Conservation (phyloP, 176 grass and related monocot species). For the Olyra latifolia region DNA sequence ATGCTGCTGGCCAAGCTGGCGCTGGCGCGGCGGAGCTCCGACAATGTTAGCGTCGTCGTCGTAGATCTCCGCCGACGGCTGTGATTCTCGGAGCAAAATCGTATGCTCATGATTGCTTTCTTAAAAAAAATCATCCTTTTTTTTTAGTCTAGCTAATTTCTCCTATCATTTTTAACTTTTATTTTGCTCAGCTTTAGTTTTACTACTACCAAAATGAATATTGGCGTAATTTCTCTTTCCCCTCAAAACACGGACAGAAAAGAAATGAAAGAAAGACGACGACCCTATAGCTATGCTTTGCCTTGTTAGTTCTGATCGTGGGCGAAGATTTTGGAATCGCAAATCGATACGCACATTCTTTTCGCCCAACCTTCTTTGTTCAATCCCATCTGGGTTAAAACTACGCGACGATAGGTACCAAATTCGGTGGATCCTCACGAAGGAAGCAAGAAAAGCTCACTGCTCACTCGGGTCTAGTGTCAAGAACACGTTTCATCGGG, state of each 20-base stretch:
- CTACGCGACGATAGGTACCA: not conserved
- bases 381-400: not conserved
- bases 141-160: conserved; percentile 12
- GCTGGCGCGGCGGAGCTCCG: conserved; percentile 76
- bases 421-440: not conserved
- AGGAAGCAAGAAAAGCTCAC: not conserved
- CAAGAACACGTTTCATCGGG: not conserved
- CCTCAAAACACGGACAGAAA: not conserved
- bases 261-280: not conserved
- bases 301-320: not conserved
- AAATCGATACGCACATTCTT: not conserved
- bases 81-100: conserved; percentile 35
- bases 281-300: not conserved
- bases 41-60: conserved; percentile 86
- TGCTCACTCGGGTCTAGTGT: not conserved
- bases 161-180: not conserved
- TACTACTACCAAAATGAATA: conserved; percentile 17
- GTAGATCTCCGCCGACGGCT: conserved; percentile 65
- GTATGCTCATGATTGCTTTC: conserved; percentile 21
- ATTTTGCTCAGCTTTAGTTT: not conserved
- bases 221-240: not conserved
- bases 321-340: not conserved
- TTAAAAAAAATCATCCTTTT: not conserved
- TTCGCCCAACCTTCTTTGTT: not conserved
- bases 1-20: conserved; percentile 92